phyloP scores from a whole-genome alignment of 1,139 yeast genomes.

The Suhomyces bolitotheri region DNA sequence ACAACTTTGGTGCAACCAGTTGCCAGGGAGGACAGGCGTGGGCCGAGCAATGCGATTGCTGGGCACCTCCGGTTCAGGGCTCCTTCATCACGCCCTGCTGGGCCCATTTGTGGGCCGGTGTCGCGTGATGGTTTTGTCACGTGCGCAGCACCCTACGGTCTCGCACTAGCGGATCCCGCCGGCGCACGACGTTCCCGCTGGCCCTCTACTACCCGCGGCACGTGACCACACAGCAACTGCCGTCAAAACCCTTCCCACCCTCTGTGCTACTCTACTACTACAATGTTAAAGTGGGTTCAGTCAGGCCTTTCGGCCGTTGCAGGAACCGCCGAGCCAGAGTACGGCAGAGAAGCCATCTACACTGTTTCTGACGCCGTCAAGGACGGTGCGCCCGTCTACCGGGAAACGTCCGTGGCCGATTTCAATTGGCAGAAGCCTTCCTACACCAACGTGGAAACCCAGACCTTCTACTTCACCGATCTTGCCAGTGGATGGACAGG shows the following conservation, averaged over 20 bases:
- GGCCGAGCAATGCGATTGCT: too few species aligned
- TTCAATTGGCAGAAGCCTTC: constrained; percentile 73
- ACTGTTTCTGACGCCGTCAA: constrained; percentile 66
- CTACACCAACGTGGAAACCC: constrained; percentile 92
- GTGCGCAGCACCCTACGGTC: too few species aligned
- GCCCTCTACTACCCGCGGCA: not conserved
- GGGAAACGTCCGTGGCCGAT: constrained; percentile 61
- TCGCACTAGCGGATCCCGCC: too few species aligned
- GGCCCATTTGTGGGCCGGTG: too few species aligned
- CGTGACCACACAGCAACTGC: constrained; percentile 3
- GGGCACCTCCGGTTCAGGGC: too few species aligned
- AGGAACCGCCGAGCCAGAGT: constrained; percentile 96
- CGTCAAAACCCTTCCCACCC: constrained; percentile 2
- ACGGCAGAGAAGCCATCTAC: constrained; percentile 88
- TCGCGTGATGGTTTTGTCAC: too few species aligned
- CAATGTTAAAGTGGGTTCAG: constrained; percentile 85
- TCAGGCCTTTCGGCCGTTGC: constrained; percentile 90
- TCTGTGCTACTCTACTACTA: not conserved
- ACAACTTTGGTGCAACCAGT: not conserved
- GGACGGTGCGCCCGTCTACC: constrained; percentile 33
- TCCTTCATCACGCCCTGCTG: too few species aligned
- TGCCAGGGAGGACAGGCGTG: too few species aligned
- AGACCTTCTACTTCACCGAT: constrained; percentile 80
- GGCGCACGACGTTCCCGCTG: not conserved
- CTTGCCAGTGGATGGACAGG: constrained; percentile 67